phyloP scores from a whole-genome alignment of 371 early-diverging fungal species.

The Apophysomyces trapeziformis region DNA sequence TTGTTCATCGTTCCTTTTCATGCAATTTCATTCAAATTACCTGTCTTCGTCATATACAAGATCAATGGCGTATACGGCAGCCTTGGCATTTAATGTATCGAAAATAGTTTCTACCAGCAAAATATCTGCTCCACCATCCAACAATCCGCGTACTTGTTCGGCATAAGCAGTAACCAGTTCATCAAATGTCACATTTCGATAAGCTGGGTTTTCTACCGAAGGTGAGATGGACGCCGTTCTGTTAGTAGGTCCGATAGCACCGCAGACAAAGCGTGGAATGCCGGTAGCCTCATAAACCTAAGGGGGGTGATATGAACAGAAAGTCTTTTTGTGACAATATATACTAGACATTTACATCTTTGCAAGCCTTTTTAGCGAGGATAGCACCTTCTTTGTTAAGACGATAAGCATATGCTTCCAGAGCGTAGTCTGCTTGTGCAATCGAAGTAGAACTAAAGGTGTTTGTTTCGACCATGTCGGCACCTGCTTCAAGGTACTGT shows the following conservation, averaged over 20 bases:
- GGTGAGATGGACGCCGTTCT: conserved; percentile 95
- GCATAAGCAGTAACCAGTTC: conserved; percentile 86
- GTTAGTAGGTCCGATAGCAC: conserved; percentile 95
- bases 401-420: conserved; percentile 85
- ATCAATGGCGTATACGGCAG: conserved; percentile 91
- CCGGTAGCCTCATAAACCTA: conserved; percentile 61
- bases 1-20: background rate
- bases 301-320: background rate
- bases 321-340: background rate
- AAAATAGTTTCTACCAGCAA: conserved; percentile 95
- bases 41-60: conserved; percentile 76
- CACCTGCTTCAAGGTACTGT: conserved; percentile 88
- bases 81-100: conserved; percentile 95
- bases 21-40: conserved; percentile 19
- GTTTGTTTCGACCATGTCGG: conserved; percentile 94
- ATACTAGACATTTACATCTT: conserved; percentile 52
- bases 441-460: conserved; percentile 91
- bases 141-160: conserved; percentile 86
- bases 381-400: conserved; percentile 91
- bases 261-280: conserved; percentile 81
- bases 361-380: conserved; percentile 84
- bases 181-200: conserved; percentile 93
- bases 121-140: conserved; percentile 93
- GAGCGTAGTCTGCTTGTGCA: conserved; percentile 89
- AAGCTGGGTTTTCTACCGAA: conserved; percentile 93